Evolutionary conservation across 352 stramenopile genomes (phyloP).

Genomic region (Aphanomyces invadans): DNA sequence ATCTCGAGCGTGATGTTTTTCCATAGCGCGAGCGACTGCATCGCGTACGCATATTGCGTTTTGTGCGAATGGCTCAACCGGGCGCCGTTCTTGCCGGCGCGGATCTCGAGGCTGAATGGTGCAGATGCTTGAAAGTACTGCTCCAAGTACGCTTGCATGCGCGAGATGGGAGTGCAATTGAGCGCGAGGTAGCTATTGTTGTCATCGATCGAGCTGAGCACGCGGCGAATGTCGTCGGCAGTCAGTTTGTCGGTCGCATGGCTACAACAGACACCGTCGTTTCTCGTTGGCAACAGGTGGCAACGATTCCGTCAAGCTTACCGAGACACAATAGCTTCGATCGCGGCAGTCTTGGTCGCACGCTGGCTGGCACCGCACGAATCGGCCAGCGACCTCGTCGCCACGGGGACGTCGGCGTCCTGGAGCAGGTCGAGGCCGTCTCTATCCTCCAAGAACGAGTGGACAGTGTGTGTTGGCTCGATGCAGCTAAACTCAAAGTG

Average conservation of each 20-base stretch:
- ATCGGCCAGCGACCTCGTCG: constrained; percentile 40
- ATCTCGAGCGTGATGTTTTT: constrained; percentile 44
- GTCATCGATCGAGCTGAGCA: constrained; percentile 46
- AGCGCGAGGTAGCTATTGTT: constrained; percentile 52
- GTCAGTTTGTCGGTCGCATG: constrained; percentile 42
- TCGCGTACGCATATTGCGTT: constrained; percentile 55
- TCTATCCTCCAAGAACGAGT: constrained; percentile 56
- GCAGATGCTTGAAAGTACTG: constrained; percentile 41
- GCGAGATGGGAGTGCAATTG: constrained; percentile 48
- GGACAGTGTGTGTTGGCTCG: constrained; percentile 61
- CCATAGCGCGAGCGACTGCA: constrained; percentile 57
- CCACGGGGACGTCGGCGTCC: constrained; percentile 56
- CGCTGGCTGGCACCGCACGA: constrained; percentile 22
- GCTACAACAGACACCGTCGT: too few species aligned
- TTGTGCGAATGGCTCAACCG: constrained; percentile 49
- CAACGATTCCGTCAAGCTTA: too few species aligned
- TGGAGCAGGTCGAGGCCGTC: constrained; percentile 58
- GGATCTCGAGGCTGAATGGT: constrained; percentile 46
- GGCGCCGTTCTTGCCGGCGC: constrained; percentile 48
- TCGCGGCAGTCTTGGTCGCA: constrained; percentile 31
- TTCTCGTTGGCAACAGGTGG: too few species aligned
- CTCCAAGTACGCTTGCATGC: constrained; percentile 57
- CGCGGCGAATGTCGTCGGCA: constrained; percentile 44
- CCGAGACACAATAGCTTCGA: constrained; percentile 28
- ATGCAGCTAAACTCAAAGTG: constrained; percentile 75